A percentile compares a stretch with the other conserved stretches of the same genome.
Evolutionary conservation across 257 asterid species (phyloP).

Genomic region (Solanum arcanum): DNA sequence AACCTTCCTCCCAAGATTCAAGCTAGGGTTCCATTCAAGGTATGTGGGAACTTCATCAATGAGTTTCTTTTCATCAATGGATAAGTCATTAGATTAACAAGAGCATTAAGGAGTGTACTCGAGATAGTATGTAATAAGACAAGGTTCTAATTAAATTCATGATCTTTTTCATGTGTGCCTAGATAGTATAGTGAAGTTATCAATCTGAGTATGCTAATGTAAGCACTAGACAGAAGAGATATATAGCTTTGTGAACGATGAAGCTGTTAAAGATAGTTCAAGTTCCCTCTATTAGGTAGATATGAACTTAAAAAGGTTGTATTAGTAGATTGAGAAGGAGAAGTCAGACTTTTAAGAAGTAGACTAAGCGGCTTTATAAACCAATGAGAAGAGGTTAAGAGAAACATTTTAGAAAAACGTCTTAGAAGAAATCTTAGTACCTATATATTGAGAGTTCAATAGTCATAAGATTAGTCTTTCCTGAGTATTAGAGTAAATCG

Average conservation of each 20-base stretch:
- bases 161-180: neutral
- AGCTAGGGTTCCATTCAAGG: neutral
- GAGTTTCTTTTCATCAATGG: neutral
- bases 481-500: neutral
- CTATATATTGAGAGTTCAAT: neutral
- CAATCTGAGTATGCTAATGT: neutral
- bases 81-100: neutral
- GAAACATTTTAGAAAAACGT: neutral
- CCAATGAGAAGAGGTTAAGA: neutral
- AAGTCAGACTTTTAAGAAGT: neutral
- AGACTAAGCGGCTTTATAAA: neutral
- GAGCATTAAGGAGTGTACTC: neutral
- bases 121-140: neutral
- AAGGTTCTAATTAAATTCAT: neutral
- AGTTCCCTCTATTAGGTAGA: neutral
- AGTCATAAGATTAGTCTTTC: neutral
- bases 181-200: neutral
- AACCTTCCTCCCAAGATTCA: neutral
- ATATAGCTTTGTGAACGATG: neutral
- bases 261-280: neutral
- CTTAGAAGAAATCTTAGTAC: neutral
- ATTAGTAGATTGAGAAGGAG: neutral
- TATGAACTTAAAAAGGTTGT: neutral
- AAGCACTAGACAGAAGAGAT: neutral
- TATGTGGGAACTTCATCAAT: neutral